These are phyloP conservation scores for Penicillium sp. DNA, from an alignment of 2,329 filamentous ascomycete genomes.

Conservation along the genomic window DNA sequence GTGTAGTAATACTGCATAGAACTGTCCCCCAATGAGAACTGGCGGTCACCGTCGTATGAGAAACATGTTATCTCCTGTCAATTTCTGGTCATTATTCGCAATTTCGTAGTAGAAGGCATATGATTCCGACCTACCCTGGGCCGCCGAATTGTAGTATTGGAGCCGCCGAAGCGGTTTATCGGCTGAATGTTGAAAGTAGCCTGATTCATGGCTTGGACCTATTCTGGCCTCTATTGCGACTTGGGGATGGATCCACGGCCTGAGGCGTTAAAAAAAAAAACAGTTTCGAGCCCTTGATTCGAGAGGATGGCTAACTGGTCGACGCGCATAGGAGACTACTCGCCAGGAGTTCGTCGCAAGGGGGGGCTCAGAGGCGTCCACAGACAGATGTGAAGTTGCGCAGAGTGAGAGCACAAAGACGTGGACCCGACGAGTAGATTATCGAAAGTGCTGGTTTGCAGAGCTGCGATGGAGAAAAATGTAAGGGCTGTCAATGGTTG, in stretches of 20 bases:
- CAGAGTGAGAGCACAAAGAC: too few species aligned
- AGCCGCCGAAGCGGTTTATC: constrained; percentile 68
- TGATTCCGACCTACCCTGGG: constrained; percentile 63
- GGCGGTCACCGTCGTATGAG: constrained; percentile 85
- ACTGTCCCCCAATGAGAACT: constrained; percentile 74
- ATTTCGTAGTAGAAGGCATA: constrained; percentile 1
- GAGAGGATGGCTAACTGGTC: background rate
- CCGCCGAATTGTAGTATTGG: constrained; percentile 71
- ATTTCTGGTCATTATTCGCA: too few species aligned
- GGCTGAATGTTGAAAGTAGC: constrained; percentile 69
- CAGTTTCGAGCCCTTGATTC: constrained; percentile 2
- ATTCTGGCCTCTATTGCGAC: too few species aligned
- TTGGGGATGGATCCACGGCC: too few species aligned
- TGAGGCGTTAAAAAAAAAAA: too few species aligned
- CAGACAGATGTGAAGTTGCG: too few species aligned
- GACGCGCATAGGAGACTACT: background rate
- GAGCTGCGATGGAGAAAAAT: constrained; percentile 8
- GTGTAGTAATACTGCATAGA: constrained; percentile 90
- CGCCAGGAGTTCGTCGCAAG: background rate
- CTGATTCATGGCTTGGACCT: constrained; percentile 35
- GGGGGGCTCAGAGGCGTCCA: too few species aligned
- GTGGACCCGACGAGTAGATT: too few species aligned
- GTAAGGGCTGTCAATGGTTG: constrained; percentile 3
- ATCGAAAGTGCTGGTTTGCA: background rate
- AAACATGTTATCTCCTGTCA: constrained; percentile 85